phyloP scores from a whole-genome alignment of 1,284 basidiomycete genomes.

The Porodaedalea pini region DNA sequence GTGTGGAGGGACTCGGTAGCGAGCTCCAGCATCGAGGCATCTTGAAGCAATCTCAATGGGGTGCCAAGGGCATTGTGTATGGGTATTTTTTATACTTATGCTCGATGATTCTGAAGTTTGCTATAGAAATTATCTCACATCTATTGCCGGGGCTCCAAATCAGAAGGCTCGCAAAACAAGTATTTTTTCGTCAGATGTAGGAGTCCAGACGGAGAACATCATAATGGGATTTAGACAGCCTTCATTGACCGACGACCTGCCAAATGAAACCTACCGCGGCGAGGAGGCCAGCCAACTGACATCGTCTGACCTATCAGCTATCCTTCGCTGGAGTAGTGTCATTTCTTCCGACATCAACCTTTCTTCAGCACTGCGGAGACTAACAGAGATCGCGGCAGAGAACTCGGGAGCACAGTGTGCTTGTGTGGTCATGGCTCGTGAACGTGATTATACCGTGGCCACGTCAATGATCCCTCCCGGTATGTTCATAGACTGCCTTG shows the following conservation, averaged over 20 bases:
- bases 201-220: constrained; percentile 59
- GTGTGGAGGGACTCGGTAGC: constrained; percentile 56
- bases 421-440: constrained; percentile 62
- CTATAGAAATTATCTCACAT: constrained; percentile 47
- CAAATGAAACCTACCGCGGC: constrained; percentile 38
- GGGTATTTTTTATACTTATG: constrained; percentile 24
- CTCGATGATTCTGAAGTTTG: neutral
- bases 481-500: neutral
- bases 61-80: constrained; percentile 66
- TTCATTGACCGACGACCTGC: constrained; percentile 32
- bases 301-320: constrained; percentile 57
- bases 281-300: constrained; percentile 50
- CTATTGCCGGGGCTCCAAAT: constrained; percentile 41
- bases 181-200: constrained; percentile 55
- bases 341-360: constrained; percentile 70
- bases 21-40: constrained; percentile 65
- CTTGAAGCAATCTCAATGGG: constrained; percentile 63
- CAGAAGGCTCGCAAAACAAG: constrained; percentile 49
- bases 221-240: constrained; percentile 34
- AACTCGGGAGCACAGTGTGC: constrained; percentile 63
- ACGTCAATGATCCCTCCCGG: constrained; percentile 46
- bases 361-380: constrained; percentile 58
- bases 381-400: constrained; percentile 69
- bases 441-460: constrained; percentile 66
- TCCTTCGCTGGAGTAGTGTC: constrained; percentile 67